These are phyloP conservation scores for Chalciporus sphaerocephalus DNA, from an alignment of 768 basidiomycete genomes.

Conservation along the genomic window DNA sequence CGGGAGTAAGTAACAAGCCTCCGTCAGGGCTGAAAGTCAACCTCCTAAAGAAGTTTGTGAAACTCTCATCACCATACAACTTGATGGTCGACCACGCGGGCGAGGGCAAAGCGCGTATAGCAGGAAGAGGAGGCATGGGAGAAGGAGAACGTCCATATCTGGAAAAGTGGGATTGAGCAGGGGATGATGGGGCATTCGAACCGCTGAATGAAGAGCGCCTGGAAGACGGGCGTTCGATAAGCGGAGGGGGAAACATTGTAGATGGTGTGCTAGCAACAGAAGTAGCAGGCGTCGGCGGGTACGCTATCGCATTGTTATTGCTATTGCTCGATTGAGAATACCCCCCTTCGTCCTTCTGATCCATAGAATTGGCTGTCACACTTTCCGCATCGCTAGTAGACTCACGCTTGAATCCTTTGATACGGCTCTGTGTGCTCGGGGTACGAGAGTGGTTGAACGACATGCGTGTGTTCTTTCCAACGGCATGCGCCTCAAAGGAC, in stretches of 20 bases:
- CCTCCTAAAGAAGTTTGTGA: conserved; percentile 92
- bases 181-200: conserved; percentile 76
- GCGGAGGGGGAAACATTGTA: conserved; percentile 39
- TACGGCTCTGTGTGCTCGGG: conserved; percentile 59
- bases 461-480: conserved; percentile 84
- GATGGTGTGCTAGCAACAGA: conserved; percentile 68
- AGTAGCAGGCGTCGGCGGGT: conserved; percentile 59
- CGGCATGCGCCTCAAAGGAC: conserved; percentile 83
- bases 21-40: conserved; percentile 95
- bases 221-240: conserved; percentile 62
- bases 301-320: conserved; percentile 22
- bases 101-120: conserved; percentile 71
- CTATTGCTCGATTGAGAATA: conserved; percentile 27
- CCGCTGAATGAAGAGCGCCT: conserved; percentile 66
- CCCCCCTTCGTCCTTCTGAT: conserved; percentile 45
- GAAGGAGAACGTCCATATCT: conserved; percentile 82
- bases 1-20: conserved; percentile 87
- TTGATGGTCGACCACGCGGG: conserved; percentile 66
- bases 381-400: conserved; percentile 81
- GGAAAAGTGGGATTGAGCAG: conserved; percentile 48
- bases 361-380: conserved; percentile 46
- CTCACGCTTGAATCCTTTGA: conserved; percentile 59
- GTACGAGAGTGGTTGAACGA: conserved; percentile 62
- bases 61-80: conserved; percentile 93
- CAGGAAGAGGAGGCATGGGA: conserved; percentile 89